These are phyloP conservation scores for Lolium multiflorum DNA, from an alignment of 176 grass and related monocot genomes.

Conservation along the genomic window DNA sequence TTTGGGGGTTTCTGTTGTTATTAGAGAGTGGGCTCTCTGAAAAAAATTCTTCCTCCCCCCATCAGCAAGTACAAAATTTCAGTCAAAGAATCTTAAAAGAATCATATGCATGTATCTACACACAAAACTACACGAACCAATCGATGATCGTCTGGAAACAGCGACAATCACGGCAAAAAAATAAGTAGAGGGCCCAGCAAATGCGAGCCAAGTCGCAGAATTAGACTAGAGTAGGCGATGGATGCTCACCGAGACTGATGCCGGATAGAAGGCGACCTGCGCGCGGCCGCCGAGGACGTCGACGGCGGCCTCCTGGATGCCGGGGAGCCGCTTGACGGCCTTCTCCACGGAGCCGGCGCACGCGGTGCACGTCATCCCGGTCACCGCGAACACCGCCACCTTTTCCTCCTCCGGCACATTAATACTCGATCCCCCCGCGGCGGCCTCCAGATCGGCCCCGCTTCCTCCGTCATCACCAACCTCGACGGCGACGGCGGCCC, in stretches of 20 bases:
- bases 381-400: constrained; percentile 69
- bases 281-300: constrained; percentile 81
- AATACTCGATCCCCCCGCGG: not conserved
- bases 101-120: too few species aligned
- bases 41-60: too few species aligned
- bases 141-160: too few species aligned
- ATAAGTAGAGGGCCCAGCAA: too few species aligned
- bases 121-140: too few species aligned
- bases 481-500: not conserved
- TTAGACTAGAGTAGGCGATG: not conserved
- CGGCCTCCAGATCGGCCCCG: constrained; percentile 55
- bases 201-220: not conserved
- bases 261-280: constrained; percentile 79
- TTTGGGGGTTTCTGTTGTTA: too few species aligned
- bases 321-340: constrained; percentile 86
- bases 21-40: too few species aligned
- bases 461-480: constrained; percentile 7
- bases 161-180: too few species aligned
- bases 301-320: constrained; percentile 85
- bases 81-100: too few species aligned
- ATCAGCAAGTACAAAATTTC: too few species aligned
- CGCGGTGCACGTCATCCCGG: constrained; percentile 85
- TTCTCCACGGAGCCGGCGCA: constrained; percentile 96
- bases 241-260: constrained; percentile 72
- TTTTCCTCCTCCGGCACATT: constrained; percentile 41